Conservation (phyloP, 768 basidiomycete species). For the Rhodosporidiobolus odoratus region DNA sequence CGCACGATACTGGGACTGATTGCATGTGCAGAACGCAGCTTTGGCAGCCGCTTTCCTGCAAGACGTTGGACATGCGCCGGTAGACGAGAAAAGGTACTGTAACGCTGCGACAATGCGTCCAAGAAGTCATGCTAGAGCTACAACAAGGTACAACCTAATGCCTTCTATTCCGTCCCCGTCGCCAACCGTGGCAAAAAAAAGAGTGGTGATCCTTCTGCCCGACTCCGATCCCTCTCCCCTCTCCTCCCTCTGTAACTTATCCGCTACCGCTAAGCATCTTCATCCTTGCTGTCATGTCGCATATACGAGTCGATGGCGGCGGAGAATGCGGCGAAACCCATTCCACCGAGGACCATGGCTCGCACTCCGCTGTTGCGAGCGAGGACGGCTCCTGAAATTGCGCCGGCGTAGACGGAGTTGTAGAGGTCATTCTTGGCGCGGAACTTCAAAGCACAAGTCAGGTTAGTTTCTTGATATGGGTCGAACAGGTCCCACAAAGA, state of each 20-base stretch:
- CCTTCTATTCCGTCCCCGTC: not conserved
- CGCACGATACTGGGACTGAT: too few relatives aligned
- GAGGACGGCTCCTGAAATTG: conserved; percentile 79
- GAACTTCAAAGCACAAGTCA: conserved; percentile 57
- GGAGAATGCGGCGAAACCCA: conserved; percentile 91
- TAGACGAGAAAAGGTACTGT: not conserved
- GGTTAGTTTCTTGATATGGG: too few relatives aligned
- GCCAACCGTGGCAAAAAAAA: not conserved
- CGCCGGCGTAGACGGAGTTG: conserved; percentile 81
- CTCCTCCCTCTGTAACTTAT: not conserved
- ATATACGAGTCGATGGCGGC: conserved; percentile 65
- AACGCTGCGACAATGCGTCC: too few relatives aligned
- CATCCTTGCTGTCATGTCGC: conserved; percentile 35
- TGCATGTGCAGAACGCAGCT: too few relatives aligned
- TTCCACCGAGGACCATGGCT: conserved; percentile 77
- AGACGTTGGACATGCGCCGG: not conserved
- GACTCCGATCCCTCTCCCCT: not conserved
- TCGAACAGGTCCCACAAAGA: not conserved
- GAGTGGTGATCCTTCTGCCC: too few relatives aligned
- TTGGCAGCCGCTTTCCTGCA: too few relatives aligned
- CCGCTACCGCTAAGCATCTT: conserved; percentile 5
- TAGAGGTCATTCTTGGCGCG: conserved; percentile 92
- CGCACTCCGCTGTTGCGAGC: conserved; percentile 81
- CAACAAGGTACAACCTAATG: not conserved
- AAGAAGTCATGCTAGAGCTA: conserved; percentile 3